Base-by-base conservation (phyloP, 495 filamentous ascomycete species). In the Talaromyces proteolyticus region DNA sequence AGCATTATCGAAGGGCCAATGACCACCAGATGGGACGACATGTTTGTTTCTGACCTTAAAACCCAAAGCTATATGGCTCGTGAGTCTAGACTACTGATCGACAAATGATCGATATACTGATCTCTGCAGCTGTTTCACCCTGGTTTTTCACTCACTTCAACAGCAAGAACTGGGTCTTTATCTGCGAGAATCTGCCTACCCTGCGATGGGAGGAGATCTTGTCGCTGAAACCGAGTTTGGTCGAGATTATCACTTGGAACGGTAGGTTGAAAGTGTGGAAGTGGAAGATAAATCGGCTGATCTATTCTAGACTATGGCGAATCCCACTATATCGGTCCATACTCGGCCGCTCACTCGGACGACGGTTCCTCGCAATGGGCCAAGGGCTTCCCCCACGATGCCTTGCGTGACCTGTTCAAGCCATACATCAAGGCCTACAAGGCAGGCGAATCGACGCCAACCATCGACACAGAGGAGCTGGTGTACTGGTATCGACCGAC, bases 191-290 rank as follows among this genome's bases (percentile, higher is more conserved):
- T 1, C 57, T 66, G 6, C 67, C 64, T 47, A 70, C 64, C 10
- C 54, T 73, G 37, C 69, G 79, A 25, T 84, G 79, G 80, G 66
- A 72, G 44, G 65, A 81, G 49, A 69, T 83, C 41, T 57, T 82
- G 2, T 40, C 54, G 0, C 46, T 75, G 12, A 54, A 68, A 19
- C 78, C 80, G 2, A 54, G 63, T 11, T 71, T 78, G 48, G 55
- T 84, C 34, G 76, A 84, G 56, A 82, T 85, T 45, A 65, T 85
- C 11, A 80, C 76, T 12, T 85, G 80, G 82, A 86, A 86, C 57
- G 66, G 14, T 45, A 18, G 19, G 43, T 18, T 23, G 2, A 2
- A n/a, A 24, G 14, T 19, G 1, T 45, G 2, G n/a, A 4, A 25
- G 4, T 6, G n/a, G 25, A 29, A 14, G 3, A 4, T 17, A 18